These are phyloP conservation scores for Capsicum baccatum DNA, from an alignment of 257 asterid species.

Conservation along the genomic window DNA sequence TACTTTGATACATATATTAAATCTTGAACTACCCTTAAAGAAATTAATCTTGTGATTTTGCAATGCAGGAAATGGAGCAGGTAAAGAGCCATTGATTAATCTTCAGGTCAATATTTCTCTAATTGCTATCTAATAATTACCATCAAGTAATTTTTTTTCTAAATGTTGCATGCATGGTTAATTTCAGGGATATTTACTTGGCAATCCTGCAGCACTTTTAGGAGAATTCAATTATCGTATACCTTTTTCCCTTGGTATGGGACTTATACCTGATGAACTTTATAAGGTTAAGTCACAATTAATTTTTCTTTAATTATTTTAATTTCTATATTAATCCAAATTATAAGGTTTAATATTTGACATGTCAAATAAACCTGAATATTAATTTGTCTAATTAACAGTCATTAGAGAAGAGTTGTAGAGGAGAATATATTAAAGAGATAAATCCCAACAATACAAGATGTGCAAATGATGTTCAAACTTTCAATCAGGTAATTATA, in stretches of 20 bases:
- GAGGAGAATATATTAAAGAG: not conserved
- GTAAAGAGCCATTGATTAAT: slow-evolving; percentile 37
- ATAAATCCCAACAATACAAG: not conserved
- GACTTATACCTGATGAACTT: slow-evolving; percentile 41
- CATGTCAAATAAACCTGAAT: not conserved
- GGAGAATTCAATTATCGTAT: slow-evolving; percentile 7
- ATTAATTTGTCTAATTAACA: not conserved
- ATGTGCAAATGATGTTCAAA: not conserved
- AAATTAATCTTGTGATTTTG: not conserved
- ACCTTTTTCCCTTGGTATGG: slow-evolving; percentile 44
- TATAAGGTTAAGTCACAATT: slow-evolving; percentile 34
- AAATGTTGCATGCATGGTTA: too few species aligned
- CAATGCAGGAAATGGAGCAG: slow-evolving; percentile 46
- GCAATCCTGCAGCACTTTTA: slow-evolving; percentile 36
- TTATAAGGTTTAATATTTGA: too few species aligned
- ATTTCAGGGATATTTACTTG: slow-evolving; percentile 46
- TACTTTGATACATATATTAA: not conserved
- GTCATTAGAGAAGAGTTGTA: slow-evolving; percentile 5
- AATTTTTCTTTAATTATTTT: not conserved
- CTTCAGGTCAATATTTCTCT: slow-evolving; percentile 39
- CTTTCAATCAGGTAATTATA: not conserved
- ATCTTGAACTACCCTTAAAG: too few species aligned
- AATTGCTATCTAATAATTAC: not conserved
- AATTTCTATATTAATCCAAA: not conserved
- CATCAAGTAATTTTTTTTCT: too few species aligned